A percentile compares a stretch with the other conserved stretches of the same genome.
These are phyloP conservation scores for Volvariella volvacea DNA, from an alignment of 1,284 basidiomycete species.

Conservation along the genomic window DNA sequence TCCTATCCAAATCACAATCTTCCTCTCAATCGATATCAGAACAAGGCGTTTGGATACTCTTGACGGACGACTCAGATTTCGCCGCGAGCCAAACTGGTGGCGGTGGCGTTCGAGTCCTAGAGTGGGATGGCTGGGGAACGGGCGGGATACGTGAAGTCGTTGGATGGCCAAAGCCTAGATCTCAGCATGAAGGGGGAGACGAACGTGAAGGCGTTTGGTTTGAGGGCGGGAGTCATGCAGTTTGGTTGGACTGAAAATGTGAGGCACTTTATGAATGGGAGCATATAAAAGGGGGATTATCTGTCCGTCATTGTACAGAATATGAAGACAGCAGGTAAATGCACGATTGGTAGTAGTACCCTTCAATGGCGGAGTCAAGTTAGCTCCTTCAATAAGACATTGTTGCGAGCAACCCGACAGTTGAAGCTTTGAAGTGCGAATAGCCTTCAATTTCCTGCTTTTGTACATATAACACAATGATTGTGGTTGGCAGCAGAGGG, in stretches of 20 bases:
- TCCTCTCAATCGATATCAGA: background rate
- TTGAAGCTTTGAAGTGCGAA: too few species aligned
- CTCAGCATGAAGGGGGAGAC: conserved; percentile 16
- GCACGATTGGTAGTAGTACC: too few species aligned
- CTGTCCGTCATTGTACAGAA: too few species aligned
- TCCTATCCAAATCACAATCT: conserved; percentile 21
- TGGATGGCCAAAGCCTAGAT: conserved; percentile 30
- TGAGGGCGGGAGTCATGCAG: conserved; percentile 7
- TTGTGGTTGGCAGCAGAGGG: too few species aligned
- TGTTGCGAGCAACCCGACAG: too few species aligned
- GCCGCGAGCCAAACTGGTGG: conserved; percentile 21
- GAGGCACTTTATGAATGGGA: too few species aligned
- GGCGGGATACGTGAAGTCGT: conserved; percentile 29
- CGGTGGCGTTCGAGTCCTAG: conserved; percentile 34
- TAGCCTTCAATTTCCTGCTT: too few species aligned
- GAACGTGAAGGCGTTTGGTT: conserved; percentile 4
- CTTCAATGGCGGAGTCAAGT: too few species aligned
- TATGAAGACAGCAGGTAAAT: too few species aligned
- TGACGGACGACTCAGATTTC: conserved; percentile 38
- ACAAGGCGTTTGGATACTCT: conserved; percentile 22
- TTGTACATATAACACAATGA: too few species aligned
- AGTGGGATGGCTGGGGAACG: conserved; percentile 37
- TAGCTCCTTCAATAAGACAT: too few species aligned
- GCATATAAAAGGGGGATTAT: too few species aligned
- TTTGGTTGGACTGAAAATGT: conserved; percentile 5